Percentiles rank a stretch among this genome's conserved stretches.
Conservation (phyloP, 306 rosid species). For the Prunus persica region Prunus_persica_NCBIv2 NC_034012.1:8374501-8375000, state of each 20-base stretch:
- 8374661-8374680: neutral
- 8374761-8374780: conserved; percentile 34
- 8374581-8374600: neutral
- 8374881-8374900: conserved; percentile 48
- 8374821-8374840: conserved; percentile 32
- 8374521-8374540: neutral
- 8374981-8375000: neutral
- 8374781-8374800: conserved; percentile 19
- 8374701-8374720: conserved; percentile 27
- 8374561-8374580: neutral
- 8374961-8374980: conserved; percentile 45
- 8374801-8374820: conserved; percentile 34
- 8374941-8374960: conserved; percentile 43
- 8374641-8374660: neutral
- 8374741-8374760: conserved; percentile 32
- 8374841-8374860: conserved; percentile 17
- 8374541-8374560: neutral
- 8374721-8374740: neutral
- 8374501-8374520: neutral
- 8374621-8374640: neutral
- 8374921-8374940: conserved; percentile 32
- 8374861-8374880: conserved; percentile 35
- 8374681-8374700: conserved; percentile 4
- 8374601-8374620: neutral
- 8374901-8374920: conserved; percentile 40